These are phyloP conservation scores for Rosa rugosa DNA, from an alignment of 306 rosid genomes.

Conservation along the genomic window DNA sequence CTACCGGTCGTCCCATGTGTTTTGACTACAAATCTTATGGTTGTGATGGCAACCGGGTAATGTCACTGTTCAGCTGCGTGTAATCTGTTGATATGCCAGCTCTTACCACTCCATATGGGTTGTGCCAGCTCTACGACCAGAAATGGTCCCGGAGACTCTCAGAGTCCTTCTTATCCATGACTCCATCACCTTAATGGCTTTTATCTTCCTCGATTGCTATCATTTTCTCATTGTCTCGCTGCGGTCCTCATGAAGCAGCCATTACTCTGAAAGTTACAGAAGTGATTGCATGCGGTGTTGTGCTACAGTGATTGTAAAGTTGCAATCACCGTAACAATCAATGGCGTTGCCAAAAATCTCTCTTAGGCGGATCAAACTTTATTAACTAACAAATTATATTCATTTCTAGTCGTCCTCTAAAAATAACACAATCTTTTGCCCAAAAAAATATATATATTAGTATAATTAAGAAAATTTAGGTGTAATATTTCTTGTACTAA, in stretches of 20 bases:
- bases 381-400: no score
- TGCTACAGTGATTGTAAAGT: background rate
- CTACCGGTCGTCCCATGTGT: background rate
- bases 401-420: no score
- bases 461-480: no score
- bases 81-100: constrained; percentile 10
- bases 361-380: no score
- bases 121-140: constrained; percentile 29
- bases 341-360: no score
- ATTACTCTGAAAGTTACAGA: constrained; percentile 3
- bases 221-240: background rate
- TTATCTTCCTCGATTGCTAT: constrained; percentile 18
- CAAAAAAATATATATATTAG: no score
- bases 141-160: constrained; percentile 46
- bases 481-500: no score
- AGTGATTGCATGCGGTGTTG: background rate
- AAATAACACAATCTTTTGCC: no score
- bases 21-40: background rate
- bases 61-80: constrained; percentile 14
- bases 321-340: background rate
- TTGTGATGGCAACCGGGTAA: background rate
- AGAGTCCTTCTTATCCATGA: background rate
- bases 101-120: constrained; percentile 5
- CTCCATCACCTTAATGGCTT: background rate
- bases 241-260: background rate